Base-by-base conservation (phyloP, 2,329 filamentous ascomycete species). In the Gaeumannomyces tritici region DNA sequence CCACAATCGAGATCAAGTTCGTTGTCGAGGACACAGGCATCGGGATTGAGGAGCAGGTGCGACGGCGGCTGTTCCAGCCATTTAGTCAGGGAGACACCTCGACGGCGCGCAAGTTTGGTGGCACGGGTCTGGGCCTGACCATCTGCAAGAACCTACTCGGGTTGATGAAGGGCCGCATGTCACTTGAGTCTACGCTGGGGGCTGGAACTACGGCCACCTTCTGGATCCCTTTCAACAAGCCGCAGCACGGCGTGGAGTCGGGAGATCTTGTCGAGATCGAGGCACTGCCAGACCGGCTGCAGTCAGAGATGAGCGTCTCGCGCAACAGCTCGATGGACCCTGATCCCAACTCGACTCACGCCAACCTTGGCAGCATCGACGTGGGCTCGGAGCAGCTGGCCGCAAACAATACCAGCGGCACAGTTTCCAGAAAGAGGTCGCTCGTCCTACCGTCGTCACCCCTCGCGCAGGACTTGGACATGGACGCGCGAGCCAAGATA, bases 51-150 rank as follows among this genome's bases (percentile, higher is more conserved):
- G 87, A 92, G 59, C 87, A 90, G 62, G 88, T 92, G 6, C 82
- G 85, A 24, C 86, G 86, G 68, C 83, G 83, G 51, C 77, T 93
- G 1, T 95, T 93, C 74, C 87, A 88, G 66, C 90, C 90, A 0
- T 95, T 93, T 72, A 90, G 86, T 64, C 90, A 95, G 72, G 90
- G 89, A 5, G 90, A 93, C 69, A 85, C 89, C 1, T 92, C 89
- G 4, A 93, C 90, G 0, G 89, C 89, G 24, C 80, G 89, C 61
- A 82, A 86, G n/a, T 93, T 91, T 71, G 89, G 89, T 54, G 90
- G 90, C 1, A 93, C 89, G 1, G 90, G 89, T 1, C 75, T 93
- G 0, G 90, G 90, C 0, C 74, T 93, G 65, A 91, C 89, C 1
- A 93, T 93, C 67, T 90, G 86, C 75, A 93, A 93, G 73, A 91